Percentiles rank a stretch among this genome's conserved stretches.
Evolutionary conservation across 805 yeast genomes (phyloP).

Genomic region (Hanseniaspora lindneri): DNA sequence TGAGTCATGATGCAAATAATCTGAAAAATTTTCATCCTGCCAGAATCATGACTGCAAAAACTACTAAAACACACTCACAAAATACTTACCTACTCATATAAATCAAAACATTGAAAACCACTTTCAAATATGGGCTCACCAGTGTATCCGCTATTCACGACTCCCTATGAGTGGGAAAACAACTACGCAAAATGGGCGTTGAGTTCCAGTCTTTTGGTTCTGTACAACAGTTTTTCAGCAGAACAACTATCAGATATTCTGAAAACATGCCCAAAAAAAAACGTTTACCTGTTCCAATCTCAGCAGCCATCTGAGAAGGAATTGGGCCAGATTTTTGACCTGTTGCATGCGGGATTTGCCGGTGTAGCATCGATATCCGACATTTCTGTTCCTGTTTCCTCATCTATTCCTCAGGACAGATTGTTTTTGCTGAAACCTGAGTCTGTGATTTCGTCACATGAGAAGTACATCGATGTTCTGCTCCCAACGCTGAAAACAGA

Average conservation of each 20-base stretch:
- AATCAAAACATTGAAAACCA: background rate
- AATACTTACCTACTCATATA: background rate
- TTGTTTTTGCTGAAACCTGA: conserved; percentile 2
- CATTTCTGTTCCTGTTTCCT: background rate
- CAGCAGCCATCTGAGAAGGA: conserved; percentile 23
- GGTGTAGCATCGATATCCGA: conserved; percentile 8
- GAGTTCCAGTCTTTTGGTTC: conserved; percentile 4
- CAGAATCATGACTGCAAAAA: too few relatives aligned
- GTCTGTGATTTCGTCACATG: conserved; percentile 3
- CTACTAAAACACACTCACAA: too few relatives aligned
- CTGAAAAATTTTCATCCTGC: too few relatives aligned
- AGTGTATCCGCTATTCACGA: conserved; percentile 11
- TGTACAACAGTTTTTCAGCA: conserved; percentile 20
- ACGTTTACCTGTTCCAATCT: conserved; percentile 9
- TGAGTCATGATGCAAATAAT: too few relatives aligned
- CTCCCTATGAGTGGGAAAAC: conserved; percentile 12
- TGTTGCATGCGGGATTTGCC: conserved; percentile 52
- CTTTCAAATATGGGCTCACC: conserved; percentile 11
- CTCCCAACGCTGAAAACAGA: conserved; percentile 55
- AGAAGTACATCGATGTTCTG: conserved; percentile 23
- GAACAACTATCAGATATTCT: conserved; percentile 20
- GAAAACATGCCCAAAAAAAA: conserved; percentile 18
- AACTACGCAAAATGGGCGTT: conserved; percentile 11
- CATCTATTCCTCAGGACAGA: conserved; percentile 11
- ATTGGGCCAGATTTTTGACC: conserved; percentile 25